These are phyloP conservation scores for Phytophthora megakarya DNA, from an alignment of 352 stramenopile genomes.

Conservation along the genomic window DNA sequence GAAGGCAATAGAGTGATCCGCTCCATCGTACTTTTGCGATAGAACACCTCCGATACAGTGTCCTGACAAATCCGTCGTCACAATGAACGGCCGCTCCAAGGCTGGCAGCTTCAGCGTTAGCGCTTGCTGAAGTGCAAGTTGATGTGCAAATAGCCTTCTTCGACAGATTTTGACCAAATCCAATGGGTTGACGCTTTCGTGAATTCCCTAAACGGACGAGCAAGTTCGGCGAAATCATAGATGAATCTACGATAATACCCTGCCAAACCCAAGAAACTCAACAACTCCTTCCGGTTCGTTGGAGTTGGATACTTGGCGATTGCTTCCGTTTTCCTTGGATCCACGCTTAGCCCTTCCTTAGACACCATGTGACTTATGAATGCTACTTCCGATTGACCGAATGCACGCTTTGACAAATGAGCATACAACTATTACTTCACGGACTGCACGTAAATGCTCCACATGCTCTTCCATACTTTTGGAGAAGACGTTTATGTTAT, in stretches of 20 bases:
- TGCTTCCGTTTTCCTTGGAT: conserved; percentile 28
- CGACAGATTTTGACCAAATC: too few species aligned
- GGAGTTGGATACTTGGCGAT: conserved; percentile 28
- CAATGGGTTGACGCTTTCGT: conserved; percentile 16
- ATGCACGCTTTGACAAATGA: conserved; percentile 29
- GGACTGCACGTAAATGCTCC: conserved; percentile 31
- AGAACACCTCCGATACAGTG: conserved; percentile 18
- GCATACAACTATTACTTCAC: conserved; percentile 30
- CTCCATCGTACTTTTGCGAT: conserved; percentile 14
- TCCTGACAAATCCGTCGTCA: conserved; percentile 40
- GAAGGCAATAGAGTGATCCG: conserved; percentile 19
- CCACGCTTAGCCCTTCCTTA: conserved; percentile 16
- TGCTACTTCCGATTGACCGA: conserved; percentile 21
- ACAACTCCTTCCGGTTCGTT: conserved; percentile 28
- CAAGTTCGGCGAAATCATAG: conserved; percentile 27
- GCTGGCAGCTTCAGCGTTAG: conserved; percentile 35
- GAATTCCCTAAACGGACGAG: conserved; percentile 11
- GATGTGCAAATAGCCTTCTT: conserved; percentile 1
- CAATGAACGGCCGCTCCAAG: conserved; percentile 33
- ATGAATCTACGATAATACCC: conserved; percentile 38
- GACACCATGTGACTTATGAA: conserved; percentile 40
- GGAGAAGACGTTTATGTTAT: conserved; percentile 42
- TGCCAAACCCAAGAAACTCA: conserved; percentile 35
- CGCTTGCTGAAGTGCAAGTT: conserved; percentile 35
- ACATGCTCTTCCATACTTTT: conserved; percentile 17